phyloP scores from a whole-genome alignment of 352 stramenopile species.

The Pythium apleroticum region DNA sequence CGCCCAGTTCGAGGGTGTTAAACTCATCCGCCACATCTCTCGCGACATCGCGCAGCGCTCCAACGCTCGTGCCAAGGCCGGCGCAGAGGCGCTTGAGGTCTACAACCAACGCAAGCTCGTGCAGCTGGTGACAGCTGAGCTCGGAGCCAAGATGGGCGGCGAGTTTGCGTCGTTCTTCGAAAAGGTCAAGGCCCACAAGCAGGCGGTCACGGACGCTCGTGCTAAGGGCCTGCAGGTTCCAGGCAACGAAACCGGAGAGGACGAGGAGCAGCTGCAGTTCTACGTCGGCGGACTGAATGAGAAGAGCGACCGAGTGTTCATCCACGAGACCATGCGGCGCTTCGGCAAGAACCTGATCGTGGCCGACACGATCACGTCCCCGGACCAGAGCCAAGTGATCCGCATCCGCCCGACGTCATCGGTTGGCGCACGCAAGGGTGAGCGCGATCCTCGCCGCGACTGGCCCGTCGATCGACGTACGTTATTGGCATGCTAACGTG shows the following conservation, averaged over 20 bases:
- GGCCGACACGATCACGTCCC: slow-evolving; percentile 87
- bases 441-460: slow-evolving; percentile 56
- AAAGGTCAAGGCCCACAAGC: slow-evolving; percentile 47
- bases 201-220: slow-evolving; percentile 13
- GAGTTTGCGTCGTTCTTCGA: slow-evolving; percentile 78
- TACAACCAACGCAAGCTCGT: slow-evolving; percentile 58
- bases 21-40: slow-evolving; percentile 25
- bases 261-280: slow-evolving; percentile 54
- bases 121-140: slow-evolving; percentile 46
- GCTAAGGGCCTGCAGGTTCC: slow-evolving; percentile 2
- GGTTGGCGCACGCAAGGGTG: slow-evolving; percentile 41
- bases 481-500: slow-evolving; percentile 21
- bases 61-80: slow-evolving; percentile 13
- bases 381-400: slow-evolving; percentile 68
- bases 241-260: slow-evolving; percentile 6
- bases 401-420: slow-evolving; percentile 55
- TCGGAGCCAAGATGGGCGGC: slow-evolving; percentile 63
- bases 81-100: slow-evolving; percentile 35
- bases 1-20: neutral
- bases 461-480: slow-evolving; percentile 75
- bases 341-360: slow-evolving; percentile 79
- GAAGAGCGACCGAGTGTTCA: slow-evolving; percentile 84
- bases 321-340: slow-evolving; percentile 90
- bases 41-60: slow-evolving; percentile 11
- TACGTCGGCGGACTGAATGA: slow-evolving; percentile 80